Evolutionary conservation across 768 basidiomycete genomes (phyloP).

Genomic region (Lactarius pseudohatsudake): DNA sequence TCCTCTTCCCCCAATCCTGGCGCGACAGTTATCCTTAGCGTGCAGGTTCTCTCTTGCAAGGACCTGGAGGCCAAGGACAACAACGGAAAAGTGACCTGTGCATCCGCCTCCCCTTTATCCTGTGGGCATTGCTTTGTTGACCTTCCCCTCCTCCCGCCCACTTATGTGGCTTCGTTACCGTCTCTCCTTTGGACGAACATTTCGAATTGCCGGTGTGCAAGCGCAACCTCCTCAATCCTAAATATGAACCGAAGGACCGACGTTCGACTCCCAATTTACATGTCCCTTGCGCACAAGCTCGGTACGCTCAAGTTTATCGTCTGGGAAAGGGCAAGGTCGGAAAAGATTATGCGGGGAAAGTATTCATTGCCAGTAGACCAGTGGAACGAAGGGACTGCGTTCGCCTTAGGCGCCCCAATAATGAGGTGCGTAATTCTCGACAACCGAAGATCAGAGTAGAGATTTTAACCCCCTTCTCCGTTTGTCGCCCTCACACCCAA

Average conservation of each 20-base stretch:
- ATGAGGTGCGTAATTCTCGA: neutral
- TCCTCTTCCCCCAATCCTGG: too few species aligned
- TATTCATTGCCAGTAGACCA: neutral
- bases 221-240: conserved; percentile 34
- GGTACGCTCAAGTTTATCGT: neutral
- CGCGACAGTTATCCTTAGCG: too few species aligned
- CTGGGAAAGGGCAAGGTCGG: neutral
- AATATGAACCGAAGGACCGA: neutral
- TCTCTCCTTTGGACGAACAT: neutral
- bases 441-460: neutral
- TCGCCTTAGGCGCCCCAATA: neutral
- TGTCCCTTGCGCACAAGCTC: neutral
- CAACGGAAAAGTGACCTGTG: too few species aligned
- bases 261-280: neutral
- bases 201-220: conserved; percentile 44
- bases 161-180: neutral
- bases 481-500: too few species aligned
- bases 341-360: neutral
- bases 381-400: neutral
- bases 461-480: neutral
- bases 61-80: too few species aligned
- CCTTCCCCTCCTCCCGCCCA: too few species aligned
- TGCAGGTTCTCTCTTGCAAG: too few species aligned
- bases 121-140: too few species aligned
- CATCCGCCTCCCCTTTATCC: too few species aligned